A percentile compares a stretch with the other conserved stretches of the same genome.
These are phyloP conservation scores for Stromatinia cepivora DNA, from an alignment of 2,329 filamentous ascomycete genomes.

Conservation along the genomic window DNA sequence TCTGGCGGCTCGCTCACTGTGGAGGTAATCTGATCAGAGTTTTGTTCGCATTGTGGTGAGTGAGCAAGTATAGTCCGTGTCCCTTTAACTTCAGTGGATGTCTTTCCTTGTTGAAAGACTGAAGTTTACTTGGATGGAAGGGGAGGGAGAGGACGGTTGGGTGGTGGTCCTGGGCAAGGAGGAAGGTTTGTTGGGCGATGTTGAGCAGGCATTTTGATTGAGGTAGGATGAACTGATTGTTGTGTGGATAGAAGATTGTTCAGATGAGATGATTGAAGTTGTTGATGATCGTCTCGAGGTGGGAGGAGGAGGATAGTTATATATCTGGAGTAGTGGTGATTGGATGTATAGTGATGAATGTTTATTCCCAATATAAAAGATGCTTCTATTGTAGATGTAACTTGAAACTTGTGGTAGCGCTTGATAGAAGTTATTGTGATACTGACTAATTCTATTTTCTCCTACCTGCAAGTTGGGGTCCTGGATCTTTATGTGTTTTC, in stretches of 20 bases:
- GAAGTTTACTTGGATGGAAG: slow-evolving; percentile 52
- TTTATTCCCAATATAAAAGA: slow-evolving; percentile 17
- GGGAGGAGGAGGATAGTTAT: slow-evolving; percentile 20
- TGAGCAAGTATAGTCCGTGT: neutral
- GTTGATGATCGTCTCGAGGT: slow-evolving; percentile 14
- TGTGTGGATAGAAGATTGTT: neutral
- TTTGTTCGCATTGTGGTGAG: neutral
- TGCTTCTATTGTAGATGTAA: slow-evolving; percentile 15
- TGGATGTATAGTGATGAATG: slow-evolving; percentile 11
- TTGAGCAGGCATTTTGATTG: slow-evolving; percentile 49
- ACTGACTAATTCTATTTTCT: slow-evolving; percentile 14
- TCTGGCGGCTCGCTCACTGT: slow-evolving; percentile 8
- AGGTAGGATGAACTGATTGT: slow-evolving; percentile 11
- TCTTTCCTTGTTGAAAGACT: neutral
- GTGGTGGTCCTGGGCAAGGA: slow-evolving; percentile 64
- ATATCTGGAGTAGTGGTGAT: slow-evolving; percentile 18
- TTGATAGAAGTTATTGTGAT: slow-evolving; percentile 20
- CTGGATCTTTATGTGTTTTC: slow-evolving; percentile 26
- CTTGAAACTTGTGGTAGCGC: slow-evolving; percentile 22
- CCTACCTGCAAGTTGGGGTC: slow-evolving; percentile 16
- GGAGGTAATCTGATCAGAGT: neutral
- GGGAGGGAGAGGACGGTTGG: slow-evolving; percentile 62
- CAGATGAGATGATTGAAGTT: slow-evolving; percentile 19
- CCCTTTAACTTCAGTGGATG: neutral
- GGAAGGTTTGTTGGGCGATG: slow-evolving; percentile 61